These are phyloP conservation scores for Cordyceps pruinosa DNA, from an alignment of 2,329 filamentous ascomycete genomes.

Conservation along the genomic window DNA sequence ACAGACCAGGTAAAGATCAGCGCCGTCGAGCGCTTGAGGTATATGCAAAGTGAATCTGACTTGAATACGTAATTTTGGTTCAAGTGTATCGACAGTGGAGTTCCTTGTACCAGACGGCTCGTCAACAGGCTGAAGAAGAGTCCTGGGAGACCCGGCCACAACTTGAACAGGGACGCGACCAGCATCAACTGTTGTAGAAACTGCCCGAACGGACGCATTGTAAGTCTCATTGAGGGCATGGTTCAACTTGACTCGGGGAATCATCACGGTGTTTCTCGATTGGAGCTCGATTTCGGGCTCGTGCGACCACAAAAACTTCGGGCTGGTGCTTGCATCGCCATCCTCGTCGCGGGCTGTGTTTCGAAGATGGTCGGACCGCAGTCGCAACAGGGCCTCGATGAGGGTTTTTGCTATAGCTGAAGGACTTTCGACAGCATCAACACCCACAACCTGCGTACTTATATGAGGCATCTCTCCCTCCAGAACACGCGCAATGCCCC, in stretches of 20 bases:
- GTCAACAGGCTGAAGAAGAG: neutral
- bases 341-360: neutral
- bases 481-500: neutral
- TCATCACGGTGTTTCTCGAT: neutral
- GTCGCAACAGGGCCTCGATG: neutral
- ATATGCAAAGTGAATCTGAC: neutral
- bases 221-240: neutral
- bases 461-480: neutral
- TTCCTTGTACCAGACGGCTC: neutral
- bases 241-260: neutral
- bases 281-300: neutral
- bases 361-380: neutral
- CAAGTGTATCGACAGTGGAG: no score
- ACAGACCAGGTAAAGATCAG: neutral
- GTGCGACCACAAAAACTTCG: neutral
- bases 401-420: neutral
- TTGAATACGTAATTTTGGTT: neutral
- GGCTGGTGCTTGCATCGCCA: neutral
- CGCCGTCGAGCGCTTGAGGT: neutral
- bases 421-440: neutral
- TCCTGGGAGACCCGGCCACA: neutral
- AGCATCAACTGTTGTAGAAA: neutral
- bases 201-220: neutral
- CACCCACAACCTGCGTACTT: neutral
- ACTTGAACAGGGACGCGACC: neutral